phyloP scores from a whole-genome alignment of 1,284 basidiomycete genomes.

The Golubevia pallescens region DNA sequence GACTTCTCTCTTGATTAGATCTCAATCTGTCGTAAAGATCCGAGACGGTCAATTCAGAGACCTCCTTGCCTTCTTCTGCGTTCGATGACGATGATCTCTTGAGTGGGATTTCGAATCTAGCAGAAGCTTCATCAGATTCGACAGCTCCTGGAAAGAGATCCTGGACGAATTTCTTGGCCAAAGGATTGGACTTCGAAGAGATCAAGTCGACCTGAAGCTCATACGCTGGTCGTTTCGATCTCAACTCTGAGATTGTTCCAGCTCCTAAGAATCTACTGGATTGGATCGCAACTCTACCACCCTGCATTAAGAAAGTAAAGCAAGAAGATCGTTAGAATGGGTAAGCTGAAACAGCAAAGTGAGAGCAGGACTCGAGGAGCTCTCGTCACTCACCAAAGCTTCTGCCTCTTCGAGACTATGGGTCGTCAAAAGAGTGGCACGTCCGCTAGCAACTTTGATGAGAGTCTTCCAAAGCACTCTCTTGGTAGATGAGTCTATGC shows the following conservation, averaged over 20 bases:
- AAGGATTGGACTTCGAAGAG: conserved; percentile 70
- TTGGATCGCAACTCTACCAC: conserved; percentile 64
- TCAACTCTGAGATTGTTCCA: conserved; percentile 73
- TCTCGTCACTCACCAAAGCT: conserved; percentile 75
- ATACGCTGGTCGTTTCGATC: conserved; percentile 74
- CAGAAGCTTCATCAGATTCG: conserved; percentile 77
- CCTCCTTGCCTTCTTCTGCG: conserved; percentile 67
- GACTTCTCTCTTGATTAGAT: conserved; percentile 5
- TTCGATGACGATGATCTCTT: conserved; percentile 17
- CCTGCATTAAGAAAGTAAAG: conserved; percentile 73
- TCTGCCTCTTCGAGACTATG: conserved; percentile 86
- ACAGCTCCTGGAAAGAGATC: conserved; percentile 71
- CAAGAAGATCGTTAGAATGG: no score
- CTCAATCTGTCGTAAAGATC: conserved; percentile 61
- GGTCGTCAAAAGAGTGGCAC: conserved; percentile 65
- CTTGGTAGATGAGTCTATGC: conserved; percentile 82
- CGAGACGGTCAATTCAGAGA: conserved; percentile 75
- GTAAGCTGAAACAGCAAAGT: no score
- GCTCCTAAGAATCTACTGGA: conserved; percentile 67
- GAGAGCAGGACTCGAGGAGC: no score
- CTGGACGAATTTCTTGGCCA: conserved; percentile 72
- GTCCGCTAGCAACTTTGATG: conserved; percentile 69
- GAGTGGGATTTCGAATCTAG: conserved; percentile 77
- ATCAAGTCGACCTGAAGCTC: conserved; percentile 78
- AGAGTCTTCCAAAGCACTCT: conserved; percentile 80